Conservation (phyloP, 2,329 filamentous ascomycete species). For the Penicillium digitatum region DNA sequence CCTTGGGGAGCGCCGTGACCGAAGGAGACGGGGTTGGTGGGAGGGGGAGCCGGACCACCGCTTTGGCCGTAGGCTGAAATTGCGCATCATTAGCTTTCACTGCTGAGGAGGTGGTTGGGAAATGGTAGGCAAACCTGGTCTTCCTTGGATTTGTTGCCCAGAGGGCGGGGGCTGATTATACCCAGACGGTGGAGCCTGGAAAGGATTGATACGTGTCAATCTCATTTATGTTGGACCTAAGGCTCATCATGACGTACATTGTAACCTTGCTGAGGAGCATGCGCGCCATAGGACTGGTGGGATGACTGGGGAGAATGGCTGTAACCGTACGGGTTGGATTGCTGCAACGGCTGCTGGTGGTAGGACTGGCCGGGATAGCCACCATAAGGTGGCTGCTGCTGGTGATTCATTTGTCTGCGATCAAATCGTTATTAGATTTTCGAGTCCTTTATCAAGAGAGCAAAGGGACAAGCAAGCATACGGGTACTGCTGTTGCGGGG, state of each 20-base stretch:
- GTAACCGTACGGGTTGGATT: conserved; percentile 41
- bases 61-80: conserved; percentile 13
- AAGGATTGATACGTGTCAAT: conserved; percentile 12
- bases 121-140: conserved; percentile 33
- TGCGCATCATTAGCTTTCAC: conserved; percentile 1
- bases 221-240: background rate
- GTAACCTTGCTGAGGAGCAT: conserved; percentile 34
- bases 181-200: conserved; percentile 27
- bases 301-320: conserved; percentile 41
- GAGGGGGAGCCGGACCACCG: conserved; percentile 60
- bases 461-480: conserved; percentile 28
- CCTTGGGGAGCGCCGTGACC: conserved; percentile 73
- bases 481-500: conserved; percentile 40
- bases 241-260: conserved; percentile 28
- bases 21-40: conserved; percentile 65
- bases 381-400: conserved; percentile 34
- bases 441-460: background rate
- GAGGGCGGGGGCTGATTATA: conserved; percentile 34
- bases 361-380: conserved; percentile 39
- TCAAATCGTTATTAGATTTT: conserved; percentile 7
- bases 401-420: conserved; percentile 34
- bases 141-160: conserved; percentile 39
- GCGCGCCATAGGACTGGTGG: conserved; percentile 32
- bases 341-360: conserved; percentile 44
- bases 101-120: background rate